These are phyloP conservation scores for Xylariaceae sp. DNA, from an alignment of 2,329 filamentous ascomycete genomes.

Conservation along the genomic window DNA sequence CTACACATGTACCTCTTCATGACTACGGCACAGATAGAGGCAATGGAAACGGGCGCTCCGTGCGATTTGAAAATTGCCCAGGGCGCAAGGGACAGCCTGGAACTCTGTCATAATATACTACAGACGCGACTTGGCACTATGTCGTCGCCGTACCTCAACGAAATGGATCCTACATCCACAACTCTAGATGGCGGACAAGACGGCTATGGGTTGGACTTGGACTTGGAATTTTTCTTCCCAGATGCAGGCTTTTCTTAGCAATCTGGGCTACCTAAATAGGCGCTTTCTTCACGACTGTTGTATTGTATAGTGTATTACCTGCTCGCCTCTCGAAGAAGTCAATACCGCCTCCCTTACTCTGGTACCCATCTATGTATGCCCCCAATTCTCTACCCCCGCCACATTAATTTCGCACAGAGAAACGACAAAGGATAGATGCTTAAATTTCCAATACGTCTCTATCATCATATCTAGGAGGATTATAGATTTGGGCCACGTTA, in stretches of 20 bases:
- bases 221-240: conserved; percentile 34
- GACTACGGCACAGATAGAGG: conserved; percentile 44
- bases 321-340: too few species aligned
- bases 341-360: too few species aligned
- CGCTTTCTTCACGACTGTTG: too few species aligned
- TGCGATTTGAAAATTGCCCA: conserved; percentile 35
- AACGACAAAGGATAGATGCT: too few species aligned
- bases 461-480: too few species aligned
- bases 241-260: conserved; percentile 20
- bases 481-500: too few species aligned
- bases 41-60: conserved; percentile 32
- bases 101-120: conserved; percentile 37
- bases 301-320: too few species aligned
- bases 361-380: too few species aligned
- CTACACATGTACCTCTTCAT: conserved; percentile 44
- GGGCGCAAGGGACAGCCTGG: conserved; percentile 40
- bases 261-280: not conserved
- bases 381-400: too few species aligned
- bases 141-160: conserved; percentile 11
- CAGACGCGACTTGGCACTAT: conserved; percentile 20
- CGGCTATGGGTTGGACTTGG: conserved; percentile 30
- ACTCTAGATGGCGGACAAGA: conserved; percentile 23
- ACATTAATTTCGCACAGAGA: too few species aligned
- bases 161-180: conserved; percentile 24
- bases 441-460: too few species aligned